Percentiles rank a stretch among this genome's conserved stretches.
phyloP scores from a whole-genome alignment of 768 basidiomycete species.

The Mycena capillaripes region DNA sequence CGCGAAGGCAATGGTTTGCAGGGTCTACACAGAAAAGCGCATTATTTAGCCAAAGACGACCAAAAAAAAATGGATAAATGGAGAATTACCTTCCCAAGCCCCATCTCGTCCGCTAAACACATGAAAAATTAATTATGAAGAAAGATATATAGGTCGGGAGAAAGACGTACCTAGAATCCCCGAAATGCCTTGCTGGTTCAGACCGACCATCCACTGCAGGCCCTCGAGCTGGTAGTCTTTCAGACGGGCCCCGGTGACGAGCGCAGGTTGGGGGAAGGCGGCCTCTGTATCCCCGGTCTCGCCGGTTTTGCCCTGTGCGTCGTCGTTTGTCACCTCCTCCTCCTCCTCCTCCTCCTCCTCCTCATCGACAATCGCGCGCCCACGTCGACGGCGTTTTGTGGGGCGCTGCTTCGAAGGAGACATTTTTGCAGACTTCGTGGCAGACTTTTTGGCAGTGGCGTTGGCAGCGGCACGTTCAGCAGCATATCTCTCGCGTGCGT shows the following conservation, averaged over 20 bases:
- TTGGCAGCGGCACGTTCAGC: not conserved
- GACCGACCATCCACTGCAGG: conserved; percentile 93
- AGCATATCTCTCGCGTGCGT: not conserved
- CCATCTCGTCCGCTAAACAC: conserved; percentile 95
- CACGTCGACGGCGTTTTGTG: not conserved
- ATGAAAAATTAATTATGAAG: not conserved
- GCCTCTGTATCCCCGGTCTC: conserved; percentile 38
- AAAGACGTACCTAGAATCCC: conserved; percentile 76
- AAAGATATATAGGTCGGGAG: not conserved
- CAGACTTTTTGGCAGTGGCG: too few relatives aligned
- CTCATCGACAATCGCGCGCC: too few relatives aligned
- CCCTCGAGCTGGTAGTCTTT: conserved; percentile 96
- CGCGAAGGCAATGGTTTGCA: conserved; percentile 95
- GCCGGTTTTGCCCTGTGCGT: not conserved
- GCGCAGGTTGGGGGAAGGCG: conserved; percentile 77
- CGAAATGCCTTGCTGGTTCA: conserved; percentile 88
- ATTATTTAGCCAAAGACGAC: not conserved
- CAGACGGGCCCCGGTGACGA: conserved; percentile 88
- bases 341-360: too few relatives aligned
- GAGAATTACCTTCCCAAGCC: conserved; percentile 84
- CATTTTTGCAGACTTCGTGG: too few relatives aligned
- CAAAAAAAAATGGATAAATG: not conserved
- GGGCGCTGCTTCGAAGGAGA: too few relatives aligned
- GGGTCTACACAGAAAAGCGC: conserved; percentile 69
- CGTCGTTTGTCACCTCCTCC: too few relatives aligned